Conservation (phyloP, 805 yeast genomes). For the Sugiyamaella marilandica region DNA sequence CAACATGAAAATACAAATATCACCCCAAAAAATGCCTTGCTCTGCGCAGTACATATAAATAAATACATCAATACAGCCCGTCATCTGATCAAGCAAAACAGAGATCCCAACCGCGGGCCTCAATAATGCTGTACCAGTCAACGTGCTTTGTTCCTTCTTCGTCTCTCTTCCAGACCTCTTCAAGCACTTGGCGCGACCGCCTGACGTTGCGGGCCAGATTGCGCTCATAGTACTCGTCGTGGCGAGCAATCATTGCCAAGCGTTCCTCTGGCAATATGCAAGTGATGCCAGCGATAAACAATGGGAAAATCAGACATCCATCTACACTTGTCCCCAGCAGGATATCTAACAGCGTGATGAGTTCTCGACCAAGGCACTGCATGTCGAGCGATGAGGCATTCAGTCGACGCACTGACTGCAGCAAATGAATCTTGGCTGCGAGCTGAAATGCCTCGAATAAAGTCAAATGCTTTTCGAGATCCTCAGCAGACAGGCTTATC, state of each 20-base stretch:
- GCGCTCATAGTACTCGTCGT: conserved; percentile 53
- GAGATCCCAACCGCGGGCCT: conserved; percentile 68
- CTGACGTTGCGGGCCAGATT: conserved; percentile 62
- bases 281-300: conserved; percentile 73
- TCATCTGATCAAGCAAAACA: conserved; percentile 53
- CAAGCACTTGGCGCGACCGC: conserved; percentile 39
- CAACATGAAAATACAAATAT: no score
- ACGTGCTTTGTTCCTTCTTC: conserved; percentile 53
- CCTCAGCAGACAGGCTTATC: conserved; percentile 37
- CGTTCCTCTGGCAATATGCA: conserved; percentile 52
- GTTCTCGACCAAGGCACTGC: conserved; percentile 51
- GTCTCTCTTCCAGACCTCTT: conserved; percentile 41
- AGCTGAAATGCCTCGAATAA: conserved; percentile 68
- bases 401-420: conserved; percentile 57
- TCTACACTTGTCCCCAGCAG: conserved; percentile 64
- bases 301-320: conserved; percentile 68
- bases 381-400: conserved; percentile 62
- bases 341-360: conserved; percentile 53
- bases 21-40: no score
- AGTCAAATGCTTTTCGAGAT: conserved; percentile 61
- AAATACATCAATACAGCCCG: no score
- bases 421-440: conserved; percentile 60
- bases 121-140: conserved; percentile 69
- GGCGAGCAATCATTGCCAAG: conserved; percentile 45
- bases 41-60: no score